Evolutionary conservation across 164 flowering plant genomes (phyloP), one percentile per base, ranked within the genome.

Genomic region (Echeveria elegans): DNA sequence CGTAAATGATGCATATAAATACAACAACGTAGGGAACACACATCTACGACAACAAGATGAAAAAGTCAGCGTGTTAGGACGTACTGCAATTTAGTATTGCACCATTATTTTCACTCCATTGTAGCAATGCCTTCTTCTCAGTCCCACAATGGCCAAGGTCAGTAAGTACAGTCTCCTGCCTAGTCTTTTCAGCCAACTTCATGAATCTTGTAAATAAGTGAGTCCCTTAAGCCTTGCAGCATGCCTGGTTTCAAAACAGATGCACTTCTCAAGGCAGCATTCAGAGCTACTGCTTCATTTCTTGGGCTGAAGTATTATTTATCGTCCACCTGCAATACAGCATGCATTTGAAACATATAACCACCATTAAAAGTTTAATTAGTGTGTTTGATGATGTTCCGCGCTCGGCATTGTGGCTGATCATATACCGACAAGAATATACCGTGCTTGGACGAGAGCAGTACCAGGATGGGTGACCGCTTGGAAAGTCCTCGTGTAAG

Each of bases 251-350:
- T 71, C 11, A 52, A 52, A 21, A 60, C 36, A 7, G 37, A 29
- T 58, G 73, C 48, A 77, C 66, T 68, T 8, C 36, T 70, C 14
- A 78, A 53, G 52, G 71, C 72, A 37, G 80, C 81, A 71, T 88
- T 80, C 53, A 90, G 87, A 71, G 97, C 86, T 65, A 81, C 84
- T 74, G 88, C 67, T 77, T 90, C 98, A 79, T 90, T 94, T 77
- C 82, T 84, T 29, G 82, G 73, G 74, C 88, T 85, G 75, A 75
- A 82, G 34, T n/a, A n/a, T n/a, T 71, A 75, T 3, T 81, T 82
- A 28, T 65, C 47, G 6, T 93, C 98, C 38, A 73, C 70, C 98
- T 93, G 86, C 76, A 78, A 38, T 61, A 73, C 73, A 61, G 47
- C 21, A n/a, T n/a, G n/a, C n/a, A 37, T 71, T 24, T n/a, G 37